A percentile compares a stretch with the other conserved stretches of the same genome.
phyloP scores from a whole-genome alignment of 306 rosid species.

The Canavalia gladiata region DNA sequence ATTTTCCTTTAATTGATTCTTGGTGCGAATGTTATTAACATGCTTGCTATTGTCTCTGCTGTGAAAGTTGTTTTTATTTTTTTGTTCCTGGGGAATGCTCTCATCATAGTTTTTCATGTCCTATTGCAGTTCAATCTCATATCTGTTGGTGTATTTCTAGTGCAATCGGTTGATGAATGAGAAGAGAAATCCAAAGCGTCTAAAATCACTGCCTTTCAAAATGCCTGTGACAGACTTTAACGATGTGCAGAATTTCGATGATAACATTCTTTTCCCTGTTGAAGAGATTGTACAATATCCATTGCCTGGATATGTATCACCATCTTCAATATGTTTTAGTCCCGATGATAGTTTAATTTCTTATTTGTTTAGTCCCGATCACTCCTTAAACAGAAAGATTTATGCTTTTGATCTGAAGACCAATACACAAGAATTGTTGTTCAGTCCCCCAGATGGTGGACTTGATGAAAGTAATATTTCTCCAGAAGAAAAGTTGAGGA shows the following conservation, averaged over 20 bases:
- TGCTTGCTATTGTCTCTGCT: slow-evolving; percentile 19
- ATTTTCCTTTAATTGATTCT: slow-evolving; percentile 39
- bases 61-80: not conserved
- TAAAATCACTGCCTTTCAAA: slow-evolving; percentile 57
- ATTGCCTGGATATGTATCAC: slow-evolving; percentile 87
- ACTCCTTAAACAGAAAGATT: slow-evolving; percentile 74
- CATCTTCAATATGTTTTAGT: slow-evolving; percentile 85
- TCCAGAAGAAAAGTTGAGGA: slow-evolving; percentile 89
- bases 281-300: slow-evolving; percentile 96
- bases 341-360: slow-evolving; percentile 76
- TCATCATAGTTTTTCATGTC: slow-evolving; percentile 40
- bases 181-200: slow-evolving; percentile 76
- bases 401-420: slow-evolving; percentile 72
- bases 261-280: slow-evolving; percentile 67
- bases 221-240: slow-evolving; percentile 85
- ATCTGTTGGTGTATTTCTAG: slow-evolving; percentile 58
- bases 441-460: slow-evolving; percentile 93
- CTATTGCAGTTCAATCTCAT: slow-evolving; percentile 48
- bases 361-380: slow-evolving; percentile 84
- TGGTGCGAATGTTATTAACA: slow-evolving; percentile 8
- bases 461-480: slow-evolving; percentile 90
- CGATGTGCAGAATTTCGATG: slow-evolving; percentile 61
- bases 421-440: slow-evolving; percentile 68
- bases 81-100: slow-evolving; percentile 20
- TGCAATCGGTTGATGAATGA: slow-evolving; percentile 79